Evolutionary conservation across 805 yeast species (phyloP), one percentile per base, ranked within the genome.

Genomic region (Kodamaea kakaduensis): DNA sequence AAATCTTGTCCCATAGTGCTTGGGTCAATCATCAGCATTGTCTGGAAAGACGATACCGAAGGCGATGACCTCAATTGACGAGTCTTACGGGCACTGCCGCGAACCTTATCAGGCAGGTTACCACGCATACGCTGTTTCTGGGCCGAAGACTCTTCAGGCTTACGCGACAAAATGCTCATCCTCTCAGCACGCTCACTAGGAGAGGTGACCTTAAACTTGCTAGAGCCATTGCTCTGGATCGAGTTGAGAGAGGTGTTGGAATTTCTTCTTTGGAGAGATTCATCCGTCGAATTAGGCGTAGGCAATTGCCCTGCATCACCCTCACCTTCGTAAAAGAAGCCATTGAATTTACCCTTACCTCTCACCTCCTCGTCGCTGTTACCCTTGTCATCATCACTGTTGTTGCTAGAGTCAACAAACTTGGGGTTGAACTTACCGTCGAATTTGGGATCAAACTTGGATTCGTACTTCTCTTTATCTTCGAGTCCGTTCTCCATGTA

Each of bases 181-280:
- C 49, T 27, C 23, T 40, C 44, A 5, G 32, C 20, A 18, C 48
- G 35, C 32, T 41, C 44, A 6, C 34, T 26, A 6, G 46, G 36
- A 6, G 51, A 37, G 10, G 47, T 41, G 5, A 54, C 54, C 20
- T 41, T 41, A 42, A 54, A 54, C 36, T 57, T 56, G 13, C 48
- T 42, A 1, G 56, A 51, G 4, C 48, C 47, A n/a, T 54, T 63
- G 34, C 64, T 58, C 32, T 56, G 59, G 36, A 61, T 52, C 7
- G 66, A 59, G 37, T 52, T 51, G 40, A 41, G 51, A 2, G 67
- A 61, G 7, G 33, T 31, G 10, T 23, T 26, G 12, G 45, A 38
- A 12, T 32, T 22, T 9, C 32, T 36, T 35, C 47, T 39, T 17
- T 32, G 23, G 20, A 41, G 36, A 18, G 42, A 34, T 17, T 41